These are phyloP conservation scores for Fusarium sp. DNA, from an alignment of 2,329 filamentous ascomycete genomes.

Conservation along the genomic window DNA sequence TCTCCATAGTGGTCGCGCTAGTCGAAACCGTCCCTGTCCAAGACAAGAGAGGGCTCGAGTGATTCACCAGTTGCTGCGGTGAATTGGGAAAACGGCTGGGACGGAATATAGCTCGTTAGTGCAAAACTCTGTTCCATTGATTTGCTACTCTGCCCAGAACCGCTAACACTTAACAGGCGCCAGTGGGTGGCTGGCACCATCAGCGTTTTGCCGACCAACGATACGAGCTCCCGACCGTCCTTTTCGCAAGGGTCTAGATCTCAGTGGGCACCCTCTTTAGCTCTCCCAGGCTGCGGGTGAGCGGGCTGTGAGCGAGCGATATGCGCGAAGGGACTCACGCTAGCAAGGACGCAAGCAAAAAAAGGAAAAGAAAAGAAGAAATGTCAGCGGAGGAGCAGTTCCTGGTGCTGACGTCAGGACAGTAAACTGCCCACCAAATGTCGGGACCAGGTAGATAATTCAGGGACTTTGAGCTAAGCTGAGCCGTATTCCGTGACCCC, in stretches of 20 bases:
- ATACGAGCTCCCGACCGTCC: conserved; percentile 20
- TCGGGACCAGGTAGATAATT: neutral
- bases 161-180: neutral
- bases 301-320: conserved; percentile 2
- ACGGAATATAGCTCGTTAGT: neutral
- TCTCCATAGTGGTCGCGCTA: conserved; percentile 7
- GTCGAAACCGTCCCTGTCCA: neutral
- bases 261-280: conserved; percentile 4
- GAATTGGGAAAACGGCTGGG: neutral
- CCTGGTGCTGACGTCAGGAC: conserved; percentile 32
- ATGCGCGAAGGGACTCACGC: conserved; percentile 26
- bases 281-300: neutral
- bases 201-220: conserved; percentile 14
- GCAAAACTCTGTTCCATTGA: neutral
- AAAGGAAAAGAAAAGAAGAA: neutral
- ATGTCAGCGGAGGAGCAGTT: conserved; percentile 9
- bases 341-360: neutral
- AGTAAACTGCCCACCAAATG: neutral
- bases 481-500: neutral
- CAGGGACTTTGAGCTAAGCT: neutral
- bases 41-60: neutral
- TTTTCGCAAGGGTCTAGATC: conserved; percentile 24
- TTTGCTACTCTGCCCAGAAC: neutral
- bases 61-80: neutral
- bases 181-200: conserved; percentile 3